Evolutionary conservation across 2,329 filamentous ascomycete genomes (phyloP), one percentile per base, ranked within the genome.

Genomic region (Sporothrix dimorphospora): DNA sequence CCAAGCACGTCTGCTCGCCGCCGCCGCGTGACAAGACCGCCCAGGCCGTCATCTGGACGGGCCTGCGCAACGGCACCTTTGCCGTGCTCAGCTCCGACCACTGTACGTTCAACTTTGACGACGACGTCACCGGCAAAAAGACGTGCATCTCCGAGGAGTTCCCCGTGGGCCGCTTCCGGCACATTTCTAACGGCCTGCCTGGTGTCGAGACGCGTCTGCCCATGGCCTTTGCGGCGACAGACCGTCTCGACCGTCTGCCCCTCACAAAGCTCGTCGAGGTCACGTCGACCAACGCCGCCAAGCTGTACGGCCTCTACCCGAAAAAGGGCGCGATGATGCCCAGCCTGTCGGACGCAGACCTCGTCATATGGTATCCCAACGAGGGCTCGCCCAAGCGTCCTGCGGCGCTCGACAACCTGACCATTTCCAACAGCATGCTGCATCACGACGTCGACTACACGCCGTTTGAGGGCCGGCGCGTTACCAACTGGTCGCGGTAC

Each of bases 371-470:
- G 86, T 87, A 88, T 77, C 86, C 86, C 0, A 79, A 11, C 14
- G 24, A 14, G 2, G 71, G 71, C 67, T 42, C 51, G 21, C 55
- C 73, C 40, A 24, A 79, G 1, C 78, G 76, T 0, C 66, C 67
- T 3, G 68, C 70, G 14, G 69, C 69, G 74, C 84, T 72, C 53
- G 71, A 66, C 70, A 5, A 8, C 14, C 77, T 84, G n/a, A 78
- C 81, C 16, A 83, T 87, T 74, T 78, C 79, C 53, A 89, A 90
- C 75, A 80, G 81, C 8, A 85, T 85, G 79, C 77, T 90, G 74
- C 88, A 91, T 78, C 88, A 90, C 77, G 83, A 87, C 73, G 85
- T 89, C 2, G 88, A 91, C 76, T 89, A 90, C 76, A 89, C 88
- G 9, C 88, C 88, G 0, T 90, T 86, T 75, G 88, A 90, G 77